Evolutionary conservation across 2,329 filamentous ascomycete genomes (phyloP).

Genomic region (Fusarium chuoi): DNA sequence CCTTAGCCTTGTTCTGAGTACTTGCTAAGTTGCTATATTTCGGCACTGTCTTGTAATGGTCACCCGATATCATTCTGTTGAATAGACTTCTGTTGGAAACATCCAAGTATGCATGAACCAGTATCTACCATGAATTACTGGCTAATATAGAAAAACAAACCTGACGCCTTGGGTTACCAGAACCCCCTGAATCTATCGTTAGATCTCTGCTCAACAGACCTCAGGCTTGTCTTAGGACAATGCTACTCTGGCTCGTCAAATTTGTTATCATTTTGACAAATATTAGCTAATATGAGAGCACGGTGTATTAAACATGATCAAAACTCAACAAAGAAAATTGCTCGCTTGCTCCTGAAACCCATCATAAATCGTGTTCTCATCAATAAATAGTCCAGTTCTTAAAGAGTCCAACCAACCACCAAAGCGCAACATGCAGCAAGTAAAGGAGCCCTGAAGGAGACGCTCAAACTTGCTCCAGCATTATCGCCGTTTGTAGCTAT

Average conservation of each 20-base stretch:
- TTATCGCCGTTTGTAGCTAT: conserved; percentile 23
- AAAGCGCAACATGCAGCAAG: conserved; percentile 3
- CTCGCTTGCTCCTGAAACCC: not conserved
- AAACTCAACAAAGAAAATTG: not conserved
- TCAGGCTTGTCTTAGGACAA: not conserved
- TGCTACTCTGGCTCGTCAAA: not conserved
- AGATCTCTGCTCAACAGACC: not conserved
- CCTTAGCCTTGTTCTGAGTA: not conserved
- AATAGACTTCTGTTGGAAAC: not conserved
- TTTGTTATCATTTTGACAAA: not conserved
- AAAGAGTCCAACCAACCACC: conserved; percentile 10
- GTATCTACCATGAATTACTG: not conserved
- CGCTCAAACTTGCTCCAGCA: not conserved
- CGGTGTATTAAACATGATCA: not conserved
- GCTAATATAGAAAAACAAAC: not conserved
- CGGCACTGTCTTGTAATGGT: too few species aligned
- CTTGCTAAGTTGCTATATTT: not conserved
- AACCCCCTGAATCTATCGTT: not conserved
- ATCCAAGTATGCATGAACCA: not conserved
- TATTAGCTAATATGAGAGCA: not conserved
- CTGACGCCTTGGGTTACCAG: too few species aligned
- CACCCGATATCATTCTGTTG: not conserved
- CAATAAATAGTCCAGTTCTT: not conserved
- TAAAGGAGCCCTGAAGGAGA: not conserved
- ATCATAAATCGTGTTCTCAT: conserved; percentile 12